Conservation (phyloP, 805 yeast genomes). For the Debaryomyces castellii region DNA sequence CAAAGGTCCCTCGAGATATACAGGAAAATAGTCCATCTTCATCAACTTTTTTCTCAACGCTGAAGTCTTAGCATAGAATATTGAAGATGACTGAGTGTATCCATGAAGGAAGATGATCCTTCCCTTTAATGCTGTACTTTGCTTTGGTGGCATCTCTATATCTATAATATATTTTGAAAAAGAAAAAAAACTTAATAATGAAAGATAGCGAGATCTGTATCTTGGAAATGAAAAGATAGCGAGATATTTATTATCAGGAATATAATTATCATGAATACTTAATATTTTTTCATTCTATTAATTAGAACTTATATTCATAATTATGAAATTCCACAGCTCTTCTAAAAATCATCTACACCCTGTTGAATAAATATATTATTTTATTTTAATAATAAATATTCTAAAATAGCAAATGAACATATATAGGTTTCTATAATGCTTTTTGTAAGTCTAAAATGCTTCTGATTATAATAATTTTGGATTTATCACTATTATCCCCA, state of each 20-base stretch:
- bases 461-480: slow-evolving; percentile 33
- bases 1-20: slow-evolving; percentile 79
- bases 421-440: slow-evolving; percentile 6
- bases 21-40: slow-evolving; percentile 64
- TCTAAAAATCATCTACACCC: too few species aligned
- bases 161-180: background rate
- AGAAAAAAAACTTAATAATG: background rate
- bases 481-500: slow-evolving; percentile 25
- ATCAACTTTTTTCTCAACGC: slow-evolving; percentile 79
- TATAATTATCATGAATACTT: background rate
- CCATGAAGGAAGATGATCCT: slow-evolving; percentile 89
- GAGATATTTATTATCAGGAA: too few species aligned
- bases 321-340: too few species aligned
- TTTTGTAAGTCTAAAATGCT: slow-evolving; percentile 30
- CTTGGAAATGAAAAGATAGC: background rate
- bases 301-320: too few species aligned
- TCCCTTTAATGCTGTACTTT: slow-evolving; percentile 22
- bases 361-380: too few species aligned
- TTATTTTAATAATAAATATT: too few species aligned
- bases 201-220: background rate
- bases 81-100: slow-evolving; percentile 77
- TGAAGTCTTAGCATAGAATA: slow-evolving; percentile 85
- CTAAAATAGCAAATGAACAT: too few species aligned
- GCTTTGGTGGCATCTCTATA: background rate
- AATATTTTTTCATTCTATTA: too few species aligned